These are phyloP conservation scores for Pichia kudriavzevii DNA, from an alignment of 1,139 yeast species.

Conservation along the genomic window DNA sequence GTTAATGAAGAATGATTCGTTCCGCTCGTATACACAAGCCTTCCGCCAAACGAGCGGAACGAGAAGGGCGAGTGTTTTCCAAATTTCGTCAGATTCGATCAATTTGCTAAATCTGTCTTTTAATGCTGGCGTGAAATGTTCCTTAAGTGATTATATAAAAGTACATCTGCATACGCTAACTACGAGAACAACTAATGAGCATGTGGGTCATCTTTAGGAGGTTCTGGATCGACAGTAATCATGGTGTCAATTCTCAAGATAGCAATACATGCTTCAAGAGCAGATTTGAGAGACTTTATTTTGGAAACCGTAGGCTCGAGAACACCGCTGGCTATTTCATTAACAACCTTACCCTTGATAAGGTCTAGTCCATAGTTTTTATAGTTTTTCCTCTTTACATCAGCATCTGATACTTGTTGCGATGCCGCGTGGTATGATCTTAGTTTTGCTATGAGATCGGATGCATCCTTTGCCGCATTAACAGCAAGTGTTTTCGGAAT, in stretches of 20 bases:
- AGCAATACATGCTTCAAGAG: constrained; percentile 97
- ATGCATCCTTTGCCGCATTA: constrained; percentile 95
- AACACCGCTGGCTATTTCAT: constrained; percentile 78
- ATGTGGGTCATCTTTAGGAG: constrained; percentile 83
- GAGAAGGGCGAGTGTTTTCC: no score
- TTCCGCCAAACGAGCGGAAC: no score
- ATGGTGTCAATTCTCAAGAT: constrained; percentile 96
- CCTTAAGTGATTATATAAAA: no score
- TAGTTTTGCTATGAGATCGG: constrained; percentile 88
- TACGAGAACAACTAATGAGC: constrained; percentile 40
- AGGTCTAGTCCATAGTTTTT: constrained; percentile 89
- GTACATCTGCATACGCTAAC: no score
- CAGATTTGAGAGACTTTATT: constrained; percentile 86
- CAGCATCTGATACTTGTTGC: constrained; percentile 77
- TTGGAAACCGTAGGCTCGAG: constrained; percentile 93
- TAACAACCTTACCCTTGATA: constrained; percentile 84
- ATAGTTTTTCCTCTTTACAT: constrained; percentile 74
- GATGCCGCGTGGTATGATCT: constrained; percentile 96
- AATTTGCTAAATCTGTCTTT: no score
- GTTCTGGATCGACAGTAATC: constrained; percentile 96
- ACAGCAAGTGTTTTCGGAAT: constrained; percentile 97
- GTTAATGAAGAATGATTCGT: no score
- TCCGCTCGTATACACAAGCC: constrained; percentile 1
- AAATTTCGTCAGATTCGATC: no score
- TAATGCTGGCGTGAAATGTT: no score